These are phyloP conservation scores for Apophysomyces ossiformis DNA, from an alignment of 371 early-diverging fungal species.

Conservation along the genomic window DNA sequence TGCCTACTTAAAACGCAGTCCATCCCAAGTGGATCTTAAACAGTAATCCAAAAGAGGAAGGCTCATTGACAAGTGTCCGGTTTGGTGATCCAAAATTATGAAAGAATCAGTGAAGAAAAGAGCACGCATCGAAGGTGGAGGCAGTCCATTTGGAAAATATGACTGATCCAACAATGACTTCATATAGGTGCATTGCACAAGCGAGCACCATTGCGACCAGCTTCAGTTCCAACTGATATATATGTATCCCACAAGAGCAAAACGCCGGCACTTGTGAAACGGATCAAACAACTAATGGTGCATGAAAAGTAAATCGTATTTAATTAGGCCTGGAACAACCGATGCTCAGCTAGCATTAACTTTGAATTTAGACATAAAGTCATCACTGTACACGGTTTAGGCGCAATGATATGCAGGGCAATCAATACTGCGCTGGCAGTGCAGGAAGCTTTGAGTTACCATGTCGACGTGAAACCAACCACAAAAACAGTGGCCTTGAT, in stretches of 20 bases:
- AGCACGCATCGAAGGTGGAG: neutral
- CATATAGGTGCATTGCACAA: conserved; percentile 45
- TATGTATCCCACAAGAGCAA: conserved; percentile 61
- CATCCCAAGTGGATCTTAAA: too few species aligned
- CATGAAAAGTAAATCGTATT: conserved; percentile 37
- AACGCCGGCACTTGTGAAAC: conserved; percentile 37
- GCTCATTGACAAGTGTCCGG: too few species aligned
- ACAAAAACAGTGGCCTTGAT: conserved; percentile 56
- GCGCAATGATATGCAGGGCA: conserved; percentile 67
- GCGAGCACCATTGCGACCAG: conserved; percentile 52
- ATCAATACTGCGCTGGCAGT: conserved; percentile 57
- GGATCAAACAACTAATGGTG: conserved; percentile 52
- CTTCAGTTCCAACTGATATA: conserved; percentile 59
- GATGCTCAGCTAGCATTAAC: neutral
- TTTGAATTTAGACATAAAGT: conserved; percentile 32
- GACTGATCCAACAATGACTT: neutral
- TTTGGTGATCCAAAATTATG: neutral
- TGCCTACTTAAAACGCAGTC: too few species aligned
- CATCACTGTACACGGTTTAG: conserved; percentile 72
- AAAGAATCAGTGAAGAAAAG: neutral
- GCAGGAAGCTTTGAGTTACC: conserved; percentile 48
- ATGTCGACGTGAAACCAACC: conserved; percentile 49
- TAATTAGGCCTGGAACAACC: neutral
- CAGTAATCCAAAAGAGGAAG: too few species aligned
- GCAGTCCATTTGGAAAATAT: neutral